Conservation (phyloP, 2,329 filamentous ascomycete species). For the Cytospora paraplurivora region DNA sequence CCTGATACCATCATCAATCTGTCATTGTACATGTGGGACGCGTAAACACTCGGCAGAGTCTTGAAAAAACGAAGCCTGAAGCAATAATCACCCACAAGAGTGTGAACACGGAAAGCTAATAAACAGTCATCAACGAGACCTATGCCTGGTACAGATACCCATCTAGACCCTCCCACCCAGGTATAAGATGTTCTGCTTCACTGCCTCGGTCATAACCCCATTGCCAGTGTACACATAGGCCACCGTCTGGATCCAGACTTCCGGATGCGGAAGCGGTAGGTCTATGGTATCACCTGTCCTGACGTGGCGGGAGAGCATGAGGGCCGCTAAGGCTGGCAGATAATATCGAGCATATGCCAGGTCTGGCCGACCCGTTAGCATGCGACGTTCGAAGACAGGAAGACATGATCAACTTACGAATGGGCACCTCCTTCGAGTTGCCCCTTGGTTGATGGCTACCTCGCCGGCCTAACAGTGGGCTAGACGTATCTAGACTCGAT, state of each 20-base stretch:
- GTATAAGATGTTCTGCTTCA: conserved; percentile 56
- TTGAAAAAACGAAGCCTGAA: not conserved
- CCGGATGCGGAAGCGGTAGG: conserved; percentile 58
- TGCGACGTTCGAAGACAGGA: not conserved
- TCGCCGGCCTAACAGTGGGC: conserved; percentile 32
- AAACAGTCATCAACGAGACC: not conserved
- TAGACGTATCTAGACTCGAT: conserved; percentile 17
- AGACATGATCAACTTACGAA: conserved; percentile 45
- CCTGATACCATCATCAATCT: conserved; percentile 6
- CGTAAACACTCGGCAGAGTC: not conserved
- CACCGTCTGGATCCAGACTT: conserved; percentile 58
- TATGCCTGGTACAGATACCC: not conserved
- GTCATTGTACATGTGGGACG: not conserved
- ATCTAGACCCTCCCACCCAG: conserved; percentile 52
- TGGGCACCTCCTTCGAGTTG: conserved; percentile 42
- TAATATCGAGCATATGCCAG: conserved; percentile 49
- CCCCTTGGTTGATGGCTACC: conserved; percentile 17
- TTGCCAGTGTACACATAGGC: conserved; percentile 57
- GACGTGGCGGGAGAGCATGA: conserved; percentile 58
- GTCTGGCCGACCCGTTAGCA: conserved; percentile 40
- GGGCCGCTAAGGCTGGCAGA: conserved; percentile 56
- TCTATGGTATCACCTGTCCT: conserved; percentile 56
- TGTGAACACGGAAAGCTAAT: not conserved
- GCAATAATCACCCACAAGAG: conserved; percentile 6
- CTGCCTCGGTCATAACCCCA: conserved; percentile 47